Evolutionary conservation across 345 rosid genomes (phyloP).

Genomic region (Eucalyptus cladocalyx): DNA sequence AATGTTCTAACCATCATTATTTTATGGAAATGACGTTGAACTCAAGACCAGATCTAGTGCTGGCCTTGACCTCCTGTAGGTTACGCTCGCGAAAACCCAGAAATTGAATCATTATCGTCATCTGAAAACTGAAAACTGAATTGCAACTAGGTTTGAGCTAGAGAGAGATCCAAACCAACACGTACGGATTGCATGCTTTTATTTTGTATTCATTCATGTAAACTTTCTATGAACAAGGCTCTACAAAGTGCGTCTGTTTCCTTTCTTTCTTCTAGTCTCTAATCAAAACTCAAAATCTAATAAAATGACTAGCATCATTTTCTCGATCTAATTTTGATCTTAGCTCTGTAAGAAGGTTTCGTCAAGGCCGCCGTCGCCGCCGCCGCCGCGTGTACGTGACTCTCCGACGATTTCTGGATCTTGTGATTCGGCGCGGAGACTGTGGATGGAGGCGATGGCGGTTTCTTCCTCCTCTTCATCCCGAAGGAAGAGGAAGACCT

Average conservation of each 20-base stretch:
- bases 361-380: not conserved
- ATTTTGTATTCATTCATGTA: not conserved
- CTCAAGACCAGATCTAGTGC: not conserved
- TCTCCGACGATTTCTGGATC: not conserved
- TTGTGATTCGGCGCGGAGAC: not conserved
- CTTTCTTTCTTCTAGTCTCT: not conserved
- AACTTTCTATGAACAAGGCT: not conserved
- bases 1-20: not conserved
- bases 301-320: not conserved
- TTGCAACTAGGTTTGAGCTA: not conserved
- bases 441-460: not conserved
- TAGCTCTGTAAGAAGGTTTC: not conserved
- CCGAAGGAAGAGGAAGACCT: slow-evolving; percentile 25
- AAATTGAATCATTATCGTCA: not conserved
- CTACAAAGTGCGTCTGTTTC: not conserved
- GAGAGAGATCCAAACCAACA: not conserved
- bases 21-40: not conserved
- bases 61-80: not conserved
- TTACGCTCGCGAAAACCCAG: not conserved
- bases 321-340: not conserved
- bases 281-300: not conserved
- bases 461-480: slow-evolving; percentile 31
- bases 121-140: not conserved
- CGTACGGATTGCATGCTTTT: not conserved
- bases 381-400: not conserved